Base-by-base conservation (phyloP, 2,329 filamentous ascomycete species). In the Fusarium anguioides region DNA sequence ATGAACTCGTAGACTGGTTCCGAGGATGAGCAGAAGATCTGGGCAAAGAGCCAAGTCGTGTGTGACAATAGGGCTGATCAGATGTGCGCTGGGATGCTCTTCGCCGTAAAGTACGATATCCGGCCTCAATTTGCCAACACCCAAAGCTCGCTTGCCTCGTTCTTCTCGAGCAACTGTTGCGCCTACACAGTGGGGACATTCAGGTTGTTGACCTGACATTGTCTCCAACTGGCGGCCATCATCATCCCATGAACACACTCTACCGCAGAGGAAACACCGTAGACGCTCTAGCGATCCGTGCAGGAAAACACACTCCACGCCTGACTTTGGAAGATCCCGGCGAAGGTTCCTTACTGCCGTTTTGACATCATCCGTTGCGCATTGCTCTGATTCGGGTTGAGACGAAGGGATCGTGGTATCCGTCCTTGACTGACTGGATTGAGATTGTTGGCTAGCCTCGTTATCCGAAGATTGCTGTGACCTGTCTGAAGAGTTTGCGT, bases 41-140 rank as follows among this genome's bases (percentile, higher is more conserved):
- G 90, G 90, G 5, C 83, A 83, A 5, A 90, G 80, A 4, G 82
- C 82, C 2, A 92, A 79, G 71, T 93, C 90, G 60, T 91, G 88
- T 15, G 89, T 88, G 15, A 91, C 84, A 14, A 93, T 85, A 3
- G 87, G 86, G 21, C 87, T 89, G 65, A 93, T 90, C 7, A 90
- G 81, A 59, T 91, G 87, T 3, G 88, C 87, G 29, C 86, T 86
- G 1, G 90, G 90, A 69, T 93, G 89, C 50, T 92, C 89, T 73
- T 93, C 90, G 21, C 90, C 90, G 71, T 92, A 93, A 1, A 93
- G 80, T 3, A 93, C 90, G 70, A 93, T 91, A 70, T 93, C 89
- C 1, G 90, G 90, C 36, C 90, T 82, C 18, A 93, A 80, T 61
- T 89, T 88, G 31, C 90, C 90, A 4, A 92, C 84, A 5, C 88